Evolutionary conservation across 2,329 filamentous ascomycete genomes (phyloP).

Genomic region (Aspergillus sp.): DNA sequence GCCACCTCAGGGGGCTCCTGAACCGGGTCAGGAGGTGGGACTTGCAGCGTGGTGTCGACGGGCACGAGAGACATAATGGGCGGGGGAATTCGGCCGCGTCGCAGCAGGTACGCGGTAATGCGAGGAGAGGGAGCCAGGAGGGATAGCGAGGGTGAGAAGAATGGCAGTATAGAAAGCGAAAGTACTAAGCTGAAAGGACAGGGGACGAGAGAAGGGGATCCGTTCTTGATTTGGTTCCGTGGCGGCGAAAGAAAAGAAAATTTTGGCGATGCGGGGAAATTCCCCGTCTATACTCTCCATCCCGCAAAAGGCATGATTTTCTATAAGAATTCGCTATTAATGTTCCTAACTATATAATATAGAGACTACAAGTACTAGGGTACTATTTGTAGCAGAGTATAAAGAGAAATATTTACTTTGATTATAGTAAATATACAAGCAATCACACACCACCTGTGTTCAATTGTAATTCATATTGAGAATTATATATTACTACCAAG

Average conservation of each 20-base stretch:
- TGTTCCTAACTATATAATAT: no score
- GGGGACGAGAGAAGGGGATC: neutral
- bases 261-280: conserved; percentile 11
- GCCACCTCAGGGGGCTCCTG: conserved; percentile 22
- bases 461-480: no score
- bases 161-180: neutral
- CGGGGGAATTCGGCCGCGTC: conserved; percentile 36
- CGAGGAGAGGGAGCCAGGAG: conserved; percentile 43
- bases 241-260: conserved; percentile 4
- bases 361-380: no score
- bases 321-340: no score
- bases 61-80: conserved; percentile 43
- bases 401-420: no score
- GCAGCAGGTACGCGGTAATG: conserved; percentile 42
- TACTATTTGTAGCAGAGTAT: no score
- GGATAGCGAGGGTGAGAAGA: neutral
- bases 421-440: no score
- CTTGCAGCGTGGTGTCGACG: conserved; percentile 30
- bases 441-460: no score
- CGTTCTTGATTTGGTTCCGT: neutral
- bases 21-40: conserved; percentile 29
- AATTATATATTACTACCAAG: no score
- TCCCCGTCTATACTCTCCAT: neutral
- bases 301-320: no score
- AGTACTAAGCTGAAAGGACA: neutral